A percentile compares a stretch with the other conserved stretches of the same genome.
phyloP scores from a whole-genome alignment of 1,284 basidiomycete genomes.

The Cystobasidium pallidum region DNA sequence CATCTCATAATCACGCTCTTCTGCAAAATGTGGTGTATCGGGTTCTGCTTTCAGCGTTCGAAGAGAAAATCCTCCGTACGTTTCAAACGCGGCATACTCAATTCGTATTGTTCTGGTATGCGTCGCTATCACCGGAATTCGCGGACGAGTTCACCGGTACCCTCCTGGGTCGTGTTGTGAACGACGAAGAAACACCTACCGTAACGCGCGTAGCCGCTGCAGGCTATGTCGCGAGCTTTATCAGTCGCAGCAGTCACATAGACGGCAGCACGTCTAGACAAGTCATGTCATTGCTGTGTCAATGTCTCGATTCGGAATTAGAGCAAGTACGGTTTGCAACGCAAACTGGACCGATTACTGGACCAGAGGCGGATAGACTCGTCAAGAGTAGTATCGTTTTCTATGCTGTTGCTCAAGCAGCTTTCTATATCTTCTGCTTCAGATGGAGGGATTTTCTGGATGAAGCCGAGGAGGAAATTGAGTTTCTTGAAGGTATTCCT shows the following conservation, averaged over 20 bases:
- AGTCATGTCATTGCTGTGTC: slow-evolving; percentile 80
- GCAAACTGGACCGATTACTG: slow-evolving; percentile 55
- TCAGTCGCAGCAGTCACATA: slow-evolving; percentile 86
- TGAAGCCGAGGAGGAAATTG: slow-evolving; percentile 61
- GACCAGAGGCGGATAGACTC: slow-evolving; percentile 49
- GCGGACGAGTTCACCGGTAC: slow-evolving; percentile 91
- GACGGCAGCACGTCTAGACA: slow-evolving; percentile 73
- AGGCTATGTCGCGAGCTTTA: slow-evolving; percentile 88
- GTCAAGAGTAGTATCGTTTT: slow-evolving; percentile 65
- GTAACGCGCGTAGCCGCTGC: slow-evolving; percentile 85
- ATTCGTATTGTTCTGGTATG: slow-evolving; percentile 94
- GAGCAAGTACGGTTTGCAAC: slow-evolving; percentile 67
- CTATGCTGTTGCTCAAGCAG: slow-evolving; percentile 89
- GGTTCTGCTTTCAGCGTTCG: slow-evolving; percentile 86
- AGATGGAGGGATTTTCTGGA: slow-evolving; percentile 83
- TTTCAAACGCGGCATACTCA: slow-evolving; percentile 97
- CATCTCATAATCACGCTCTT: slow-evolving; percentile 53
- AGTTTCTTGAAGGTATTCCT: slow-evolving; percentile 53
- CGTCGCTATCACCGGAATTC: slow-evolving; percentile 85
- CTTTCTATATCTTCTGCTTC: slow-evolving; percentile 98
- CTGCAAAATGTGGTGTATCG: slow-evolving; percentile 63
- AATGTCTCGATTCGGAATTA: slow-evolving; percentile 76
- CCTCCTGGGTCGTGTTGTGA: slow-evolving; percentile 83
- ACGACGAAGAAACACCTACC: slow-evolving; percentile 65
- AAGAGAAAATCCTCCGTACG: slow-evolving; percentile 87